Evolutionary conservation across 2,329 filamentous ascomycete species (phyloP), one percentile per base, ranked within the genome.

Genomic region (Epichloe sibirici): DNA sequence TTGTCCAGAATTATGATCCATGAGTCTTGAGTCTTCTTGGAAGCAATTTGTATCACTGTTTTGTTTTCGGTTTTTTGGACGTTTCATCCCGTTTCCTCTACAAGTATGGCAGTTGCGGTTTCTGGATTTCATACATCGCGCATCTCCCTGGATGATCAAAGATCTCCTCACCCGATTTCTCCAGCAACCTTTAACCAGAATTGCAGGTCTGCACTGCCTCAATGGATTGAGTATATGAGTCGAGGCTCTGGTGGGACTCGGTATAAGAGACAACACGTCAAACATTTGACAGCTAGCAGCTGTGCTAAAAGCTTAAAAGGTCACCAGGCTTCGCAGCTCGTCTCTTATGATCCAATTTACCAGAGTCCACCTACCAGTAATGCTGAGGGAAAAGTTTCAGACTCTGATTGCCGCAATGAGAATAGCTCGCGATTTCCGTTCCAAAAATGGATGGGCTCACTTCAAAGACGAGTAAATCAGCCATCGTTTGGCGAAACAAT

Each of bases 361-460:
- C 28, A 31, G 7, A 49, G 17, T 5, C 37, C 17, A 6, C 5
- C 43, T 5, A 17, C 2, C 5, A 15, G 3, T 17, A 8, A 35
- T 15, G 25, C 42, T 23, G 17, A 34, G 15, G 44, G 17, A 17
- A 4, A 38, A 17, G 28, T 4, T 5, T n/a, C 21, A 11, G n/a
- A 28, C 3, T 3, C 43, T 5, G 31, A 48, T 5, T 4, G 4
- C 23, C 35, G 34, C 21, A 44, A 53, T 53, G 40, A 52, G 17
- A n/a, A 58, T 49, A 51, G 51, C 45, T 5, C 55, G 42, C 49
- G 57, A 15, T 53, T 61, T 7, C 81, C 83, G 2, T 89, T 91
- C 60, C 76, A 79, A 45, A 83, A 79, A 64, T 91, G 87, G 86
- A 79, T 90, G 68, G 84, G 74, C 57, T 85, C 78, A 4, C 69